Evolutionary conservation across 768 basidiomycete species (phyloP).

Genomic region (Dentipellis fragilis): DNA sequence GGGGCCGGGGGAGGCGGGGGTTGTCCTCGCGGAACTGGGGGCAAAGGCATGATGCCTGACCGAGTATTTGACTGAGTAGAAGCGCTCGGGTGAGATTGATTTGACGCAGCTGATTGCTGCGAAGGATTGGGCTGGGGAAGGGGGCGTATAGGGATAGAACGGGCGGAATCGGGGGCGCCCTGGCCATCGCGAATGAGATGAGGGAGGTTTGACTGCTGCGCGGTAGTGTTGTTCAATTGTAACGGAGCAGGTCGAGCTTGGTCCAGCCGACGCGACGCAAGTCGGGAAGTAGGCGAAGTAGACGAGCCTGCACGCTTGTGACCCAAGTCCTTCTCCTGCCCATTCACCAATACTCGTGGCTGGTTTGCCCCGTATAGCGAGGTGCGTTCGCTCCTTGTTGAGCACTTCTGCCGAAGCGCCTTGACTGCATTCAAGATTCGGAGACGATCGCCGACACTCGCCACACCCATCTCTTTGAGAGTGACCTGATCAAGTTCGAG

Average conservation of each 20-base stretch:
- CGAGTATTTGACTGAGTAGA: conserved; percentile 30
- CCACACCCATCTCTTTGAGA: conserved; percentile 84
- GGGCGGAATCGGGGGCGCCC: conserved; percentile 39
- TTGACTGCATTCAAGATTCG: conserved; percentile 83
- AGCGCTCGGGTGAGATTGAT: conserved; percentile 23
- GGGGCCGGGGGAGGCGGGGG: conserved; percentile 31
- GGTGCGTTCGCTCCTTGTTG: conserved; percentile 8
- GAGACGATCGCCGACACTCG: conserved; percentile 85
- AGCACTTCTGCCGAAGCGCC: conserved; percentile 52
- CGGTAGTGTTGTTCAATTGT: conserved; percentile 45
- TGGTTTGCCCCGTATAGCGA: conserved; percentile 1
- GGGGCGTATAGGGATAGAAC: conserved; percentile 31
- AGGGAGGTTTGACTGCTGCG: conserved; percentile 55
- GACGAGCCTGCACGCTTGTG: conserved; percentile 12
- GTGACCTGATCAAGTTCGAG: conserved; percentile 84
- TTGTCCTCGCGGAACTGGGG: conserved; percentile 58
- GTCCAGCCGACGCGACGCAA: conserved; percentile 28
- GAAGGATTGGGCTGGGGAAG: conserved; percentile 33
- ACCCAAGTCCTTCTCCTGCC: conserved; percentile 11
- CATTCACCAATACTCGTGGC: conserved; percentile 5
- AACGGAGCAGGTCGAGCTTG: conserved; percentile 71
- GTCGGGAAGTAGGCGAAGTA: conserved; percentile 13
- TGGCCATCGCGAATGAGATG: conserved; percentile 55
- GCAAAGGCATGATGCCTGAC: conserved; percentile 51
- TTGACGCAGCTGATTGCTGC: conserved; percentile 15